phyloP scores from a whole-genome alignment of 306 rosid genomes.

The Casuarina glauca region DNA sequence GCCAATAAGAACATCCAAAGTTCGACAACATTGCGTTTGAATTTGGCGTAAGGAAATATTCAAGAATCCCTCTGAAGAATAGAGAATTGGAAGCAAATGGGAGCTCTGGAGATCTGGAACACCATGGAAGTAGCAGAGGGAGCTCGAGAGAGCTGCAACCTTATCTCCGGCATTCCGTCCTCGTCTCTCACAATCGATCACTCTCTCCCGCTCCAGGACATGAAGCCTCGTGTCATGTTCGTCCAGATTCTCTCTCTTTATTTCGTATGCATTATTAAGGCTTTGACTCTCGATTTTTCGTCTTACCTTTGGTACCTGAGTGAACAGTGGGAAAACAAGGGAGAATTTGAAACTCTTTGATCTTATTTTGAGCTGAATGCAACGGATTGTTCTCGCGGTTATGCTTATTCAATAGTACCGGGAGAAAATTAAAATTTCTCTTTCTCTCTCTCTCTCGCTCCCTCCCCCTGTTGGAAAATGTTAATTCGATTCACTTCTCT shows the following conservation, averaged over 20 bases:
- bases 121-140: conserved; percentile 50
- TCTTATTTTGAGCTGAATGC: neutral
- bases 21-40: neutral
- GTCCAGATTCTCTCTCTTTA: conserved; percentile 23
- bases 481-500: conserved; percentile 7
- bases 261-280: neutral
- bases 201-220: conserved; percentile 50
- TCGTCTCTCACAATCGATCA: conserved; percentile 66
- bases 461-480: neutral
- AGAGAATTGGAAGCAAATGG: conserved; percentile 31
- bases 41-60: neutral
- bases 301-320: neutral
- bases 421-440: neutral
- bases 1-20: neutral
- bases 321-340: conserved; percentile 12
- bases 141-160: conserved; percentile 29
- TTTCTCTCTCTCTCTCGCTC: neutral
- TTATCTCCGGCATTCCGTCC: conserved; percentile 38
- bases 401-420: neutral
- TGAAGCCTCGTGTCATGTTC: conserved; percentile 56
- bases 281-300: neutral
- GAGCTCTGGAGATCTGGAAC: conserved; percentile 60
- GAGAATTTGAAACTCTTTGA: neutral
- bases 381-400: neutral
- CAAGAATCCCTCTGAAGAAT: too few relatives aligned